A percentile compares a stretch with the other conserved stretches of the same genome.
Conservation (phyloP, 371 early-diverging fungal species). For the Apophysomyces trapeziformis region DNA sequence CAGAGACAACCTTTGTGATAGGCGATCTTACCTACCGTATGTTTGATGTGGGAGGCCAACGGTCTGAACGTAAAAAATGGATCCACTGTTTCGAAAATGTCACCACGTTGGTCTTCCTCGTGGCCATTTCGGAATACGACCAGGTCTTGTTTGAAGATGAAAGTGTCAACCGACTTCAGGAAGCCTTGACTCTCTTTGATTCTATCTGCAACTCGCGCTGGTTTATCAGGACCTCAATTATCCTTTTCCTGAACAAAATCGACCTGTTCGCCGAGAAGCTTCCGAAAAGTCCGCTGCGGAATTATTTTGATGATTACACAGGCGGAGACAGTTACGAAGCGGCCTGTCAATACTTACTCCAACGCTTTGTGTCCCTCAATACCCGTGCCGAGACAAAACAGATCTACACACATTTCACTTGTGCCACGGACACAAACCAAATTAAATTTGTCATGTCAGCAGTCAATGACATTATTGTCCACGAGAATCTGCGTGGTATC, state of each 20-base stretch:
- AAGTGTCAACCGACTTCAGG: constrained; percentile 28
- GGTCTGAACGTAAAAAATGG: constrained; percentile 90
- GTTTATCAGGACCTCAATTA: constrained; percentile 29
- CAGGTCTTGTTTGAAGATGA: constrained; percentile 29
- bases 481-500: constrained; percentile 61
- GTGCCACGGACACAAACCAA: constrained; percentile 72
- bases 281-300: constrained; percentile 24
- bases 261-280: constrained; percentile 32
- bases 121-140: constrained; percentile 43
- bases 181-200: constrained; percentile 32
- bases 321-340: constrained; percentile 67
- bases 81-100: constrained; percentile 93
- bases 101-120: constrained; percentile 89
- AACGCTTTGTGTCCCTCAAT: constrained; percentile 51
- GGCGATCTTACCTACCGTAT: constrained; percentile 85
- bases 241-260: constrained; percentile 34
- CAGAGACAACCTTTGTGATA: constrained; percentile 83
- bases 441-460: constrained; percentile 73
- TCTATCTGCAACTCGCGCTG: constrained; percentile 34
- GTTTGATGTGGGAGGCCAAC: constrained; percentile 93
- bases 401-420: constrained; percentile 58
- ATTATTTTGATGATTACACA: constrained; percentile 30
- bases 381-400: constrained; percentile 46
- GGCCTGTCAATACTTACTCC: constrained; percentile 51
- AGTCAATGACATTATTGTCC: constrained; percentile 74